phyloP scores from a whole-genome alignment of 805 yeast species.

The Priceomyces melissophilus region DNA sequence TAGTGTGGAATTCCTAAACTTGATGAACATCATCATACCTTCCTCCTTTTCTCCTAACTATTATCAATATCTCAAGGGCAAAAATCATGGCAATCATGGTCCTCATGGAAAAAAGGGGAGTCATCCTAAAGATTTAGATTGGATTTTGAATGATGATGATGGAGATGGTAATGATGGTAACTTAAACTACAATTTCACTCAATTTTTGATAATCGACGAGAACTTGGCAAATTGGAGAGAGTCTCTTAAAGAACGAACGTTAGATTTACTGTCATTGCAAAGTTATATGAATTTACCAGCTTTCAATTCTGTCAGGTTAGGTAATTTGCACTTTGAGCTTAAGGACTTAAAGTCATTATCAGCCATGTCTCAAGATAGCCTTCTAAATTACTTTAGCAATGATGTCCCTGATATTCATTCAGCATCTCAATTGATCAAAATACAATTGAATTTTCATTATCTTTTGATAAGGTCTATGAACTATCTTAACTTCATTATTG shows the following conservation, averaged over 20 bases:
- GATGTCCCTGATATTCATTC: constrained; percentile 39
- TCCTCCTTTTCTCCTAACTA: constrained; percentile 46
- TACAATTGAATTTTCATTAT: constrained; percentile 44
- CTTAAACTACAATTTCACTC: constrained; percentile 42
- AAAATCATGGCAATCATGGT: constrained; percentile 19
- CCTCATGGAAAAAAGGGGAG: constrained; percentile 12
- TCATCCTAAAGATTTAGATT: constrained; percentile 30
- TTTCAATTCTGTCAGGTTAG: constrained; percentile 16
- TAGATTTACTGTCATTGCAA: constrained; percentile 25
- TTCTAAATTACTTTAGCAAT: constrained; percentile 21
- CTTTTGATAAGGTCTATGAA: constrained; percentile 40
- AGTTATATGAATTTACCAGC: constrained; percentile 29
- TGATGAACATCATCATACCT: constrained; percentile 43
- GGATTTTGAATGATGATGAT: constrained; percentile 45
- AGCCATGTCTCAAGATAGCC: constrained; percentile 16
- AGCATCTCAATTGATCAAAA: constrained; percentile 37
- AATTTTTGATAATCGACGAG: constrained; percentile 39
- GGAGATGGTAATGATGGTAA: constrained; percentile 49
- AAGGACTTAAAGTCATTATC: constrained; percentile 15
- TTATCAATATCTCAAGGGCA: constrained; percentile 37
- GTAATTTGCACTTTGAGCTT: constrained; percentile 31
- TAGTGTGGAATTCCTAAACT: constrained; percentile 41
- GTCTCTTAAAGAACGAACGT: constrained; percentile 27
- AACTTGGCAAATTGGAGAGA: constrained; percentile 41
- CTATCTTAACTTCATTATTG: constrained; percentile 41